Percentiles rank a stretch among this genome's conserved stretches.
Evolutionary conservation across 1,284 basidiomycete genomes (phyloP).

Genomic region (Puccinia brachypodii): DNA sequence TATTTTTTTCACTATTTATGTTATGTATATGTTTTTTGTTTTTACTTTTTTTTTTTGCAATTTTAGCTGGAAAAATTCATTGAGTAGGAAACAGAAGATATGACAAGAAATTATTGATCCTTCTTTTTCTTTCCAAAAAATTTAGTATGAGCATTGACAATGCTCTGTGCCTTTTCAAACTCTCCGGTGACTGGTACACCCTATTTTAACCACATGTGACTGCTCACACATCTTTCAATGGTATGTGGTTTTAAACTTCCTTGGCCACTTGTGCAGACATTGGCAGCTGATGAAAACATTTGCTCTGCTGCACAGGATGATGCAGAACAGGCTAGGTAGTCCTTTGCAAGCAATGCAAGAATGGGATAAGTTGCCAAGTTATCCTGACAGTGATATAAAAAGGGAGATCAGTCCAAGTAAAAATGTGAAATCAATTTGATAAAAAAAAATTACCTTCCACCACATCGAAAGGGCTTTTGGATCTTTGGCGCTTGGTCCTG

Average conservation of each 20-base stretch:
- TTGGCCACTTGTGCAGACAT: conserved; percentile 1
- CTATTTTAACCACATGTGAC: background rate
- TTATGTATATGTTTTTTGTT: too few relatives aligned
- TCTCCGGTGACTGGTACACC: background rate
- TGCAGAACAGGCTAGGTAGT: background rate
- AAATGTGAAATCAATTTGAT: too few relatives aligned
- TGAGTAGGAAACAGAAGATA: too few relatives aligned
- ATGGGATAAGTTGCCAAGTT: background rate
- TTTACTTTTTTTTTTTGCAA: too few relatives aligned
- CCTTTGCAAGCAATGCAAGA: background rate
- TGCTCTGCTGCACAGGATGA: conserved; percentile 11
- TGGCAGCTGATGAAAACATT: conserved; percentile 1
- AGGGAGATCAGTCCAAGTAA: background rate
- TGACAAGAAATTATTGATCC: too few relatives aligned
- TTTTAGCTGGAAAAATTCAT: too few relatives aligned
- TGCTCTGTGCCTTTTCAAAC: background rate
- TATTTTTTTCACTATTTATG: too few relatives aligned
- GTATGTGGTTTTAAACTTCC: background rate
- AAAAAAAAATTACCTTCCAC: background rate
- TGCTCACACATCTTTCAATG: conserved; percentile 18
- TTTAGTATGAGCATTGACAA: background rate
- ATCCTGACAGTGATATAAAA: background rate
- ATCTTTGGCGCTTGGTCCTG: background rate
- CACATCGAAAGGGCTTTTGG: background rate
- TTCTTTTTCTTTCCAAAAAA: background rate